phyloP scores from a whole-genome alignment of 1,284 basidiomycete species.

The Sparassis latifolia region DNA sequence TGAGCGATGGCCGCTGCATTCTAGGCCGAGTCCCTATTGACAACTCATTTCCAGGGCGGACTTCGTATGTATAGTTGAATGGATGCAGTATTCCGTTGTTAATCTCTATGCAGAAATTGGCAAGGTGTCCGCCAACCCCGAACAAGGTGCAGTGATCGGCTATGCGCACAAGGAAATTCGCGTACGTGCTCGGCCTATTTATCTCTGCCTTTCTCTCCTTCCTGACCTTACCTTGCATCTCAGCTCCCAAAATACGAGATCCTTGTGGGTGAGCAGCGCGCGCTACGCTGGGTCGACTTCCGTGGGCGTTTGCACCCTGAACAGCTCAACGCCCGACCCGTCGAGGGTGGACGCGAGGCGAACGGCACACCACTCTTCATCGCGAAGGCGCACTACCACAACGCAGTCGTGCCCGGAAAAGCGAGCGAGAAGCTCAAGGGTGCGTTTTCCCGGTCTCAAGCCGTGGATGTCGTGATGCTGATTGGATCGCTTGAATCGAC shows the following conservation, averaged over 20 bases:
- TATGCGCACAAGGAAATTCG: constrained; percentile 51
- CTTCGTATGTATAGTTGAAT: constrained; percentile 36
- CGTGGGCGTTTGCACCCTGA: constrained; percentile 39
- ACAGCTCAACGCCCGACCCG: constrained; percentile 40
- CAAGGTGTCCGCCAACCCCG: constrained; percentile 50
- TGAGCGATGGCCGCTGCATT: constrained; percentile 22
- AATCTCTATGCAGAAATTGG: constrained; percentile 44
- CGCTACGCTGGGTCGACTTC: constrained; percentile 51
- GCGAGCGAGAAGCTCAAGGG: constrained; percentile 48
- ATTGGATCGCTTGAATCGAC: constrained; percentile 10
- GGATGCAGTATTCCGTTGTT: constrained; percentile 4
- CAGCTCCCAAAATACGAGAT: constrained; percentile 59
- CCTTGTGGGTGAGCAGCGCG: constrained; percentile 55
- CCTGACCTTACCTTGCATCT: not conserved
- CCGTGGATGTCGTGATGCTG: not conserved
- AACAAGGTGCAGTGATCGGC: constrained; percentile 58
- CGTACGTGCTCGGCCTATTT: constrained; percentile 29
- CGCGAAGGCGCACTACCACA: constrained; percentile 48
- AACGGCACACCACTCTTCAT: constrained; percentile 58
- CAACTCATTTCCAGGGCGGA: constrained; percentile 35
- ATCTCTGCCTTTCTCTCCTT: constrained; percentile 1
- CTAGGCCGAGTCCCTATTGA: not conserved
- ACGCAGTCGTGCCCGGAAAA: constrained; percentile 57
- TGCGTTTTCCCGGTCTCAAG: constrained; percentile 17
- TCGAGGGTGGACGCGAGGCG: constrained; percentile 62